Percentiles rank a stretch among this genome's conserved stretches.
phyloP scores from a whole-genome alignment of 441 rosid genomes.

The Erodium texanum region DNA sequence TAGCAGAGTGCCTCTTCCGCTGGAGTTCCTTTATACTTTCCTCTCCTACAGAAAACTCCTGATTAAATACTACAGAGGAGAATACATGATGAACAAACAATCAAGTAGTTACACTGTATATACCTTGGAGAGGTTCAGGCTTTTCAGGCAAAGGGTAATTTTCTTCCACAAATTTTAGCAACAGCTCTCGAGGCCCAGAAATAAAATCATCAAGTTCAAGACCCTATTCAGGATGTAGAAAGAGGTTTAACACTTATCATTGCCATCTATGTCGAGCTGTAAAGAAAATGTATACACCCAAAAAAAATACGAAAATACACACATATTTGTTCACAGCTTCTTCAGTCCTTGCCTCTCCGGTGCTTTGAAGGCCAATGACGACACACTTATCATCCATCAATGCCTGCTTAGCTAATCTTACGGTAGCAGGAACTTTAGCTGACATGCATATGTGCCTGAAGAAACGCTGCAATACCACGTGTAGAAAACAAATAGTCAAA shows the following conservation, averaged over 20 bases:
- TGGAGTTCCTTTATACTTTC: slow-evolving; percentile 83
- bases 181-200: slow-evolving; percentile 96
- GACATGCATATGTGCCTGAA: slow-evolving; percentile 99
- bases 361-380: slow-evolving; percentile 98
- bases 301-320: slow-evolving; percentile 21
- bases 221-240: slow-evolving; percentile 42
- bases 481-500: slow-evolving; percentile 17
- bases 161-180: slow-evolving; percentile 96
- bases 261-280: slow-evolving; percentile 6
- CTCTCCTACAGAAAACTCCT: slow-evolving; percentile 48
- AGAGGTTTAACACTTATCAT: slow-evolving; percentile 12
- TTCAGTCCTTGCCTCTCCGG: slow-evolving; percentile 99
- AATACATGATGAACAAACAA: slow-evolving; percentile 19
- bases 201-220: slow-evolving; percentile 97
- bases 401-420: slow-evolving; percentile 80
- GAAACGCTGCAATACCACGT: slow-evolving; percentile 64
- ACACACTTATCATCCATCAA: slow-evolving; percentile 72
- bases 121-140: slow-evolving; percentile 90
- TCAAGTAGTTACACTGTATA: slow-evolving; percentile 14
- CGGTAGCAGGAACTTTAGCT: slow-evolving; percentile 93
- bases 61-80: slow-evolving; percentile 12
- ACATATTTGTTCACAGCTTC: slow-evolving; percentile 99
- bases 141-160: slow-evolving; percentile 92
- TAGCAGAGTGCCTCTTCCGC: slow-evolving; percentile 87
- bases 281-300: slow-evolving; percentile 15